Evolutionary conservation across 176 grass and related monocot species (phyloP).

Genomic region (Stipa capillata): DNA sequence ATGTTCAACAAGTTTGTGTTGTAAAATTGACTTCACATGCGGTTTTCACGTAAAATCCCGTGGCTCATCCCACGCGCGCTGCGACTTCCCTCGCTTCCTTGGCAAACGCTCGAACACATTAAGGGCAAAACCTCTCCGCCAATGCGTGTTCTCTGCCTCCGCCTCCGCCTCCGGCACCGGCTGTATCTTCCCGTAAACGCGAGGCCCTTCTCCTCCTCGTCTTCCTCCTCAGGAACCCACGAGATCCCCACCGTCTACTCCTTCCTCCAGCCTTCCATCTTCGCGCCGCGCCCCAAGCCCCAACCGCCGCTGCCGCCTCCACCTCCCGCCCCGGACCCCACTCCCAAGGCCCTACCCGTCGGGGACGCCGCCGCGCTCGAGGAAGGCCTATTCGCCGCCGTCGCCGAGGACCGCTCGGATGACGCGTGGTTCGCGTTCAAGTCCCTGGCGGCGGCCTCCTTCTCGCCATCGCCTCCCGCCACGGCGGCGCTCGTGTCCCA

Average conservation of each 20-base stretch:
- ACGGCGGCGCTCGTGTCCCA: constrained; percentile 64
- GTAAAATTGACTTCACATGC: too few relatives aligned
- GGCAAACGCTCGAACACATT: constrained; percentile 36
- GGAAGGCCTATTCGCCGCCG: constrained; percentile 39
- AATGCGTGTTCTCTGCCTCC: constrained; percentile 40
- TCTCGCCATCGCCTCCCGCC: constrained; percentile 45
- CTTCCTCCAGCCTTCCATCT: constrained; percentile 87
- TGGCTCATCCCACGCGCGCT: too few relatives aligned
- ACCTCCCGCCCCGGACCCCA: background rate
- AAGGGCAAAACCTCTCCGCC: background rate
- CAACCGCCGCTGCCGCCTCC: constrained; percentile 24
- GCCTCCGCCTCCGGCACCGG: constrained; percentile 19
- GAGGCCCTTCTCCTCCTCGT: background rate
- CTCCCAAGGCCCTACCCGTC: background rate
- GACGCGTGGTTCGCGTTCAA: constrained; percentile 87
- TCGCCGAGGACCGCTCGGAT: constrained; percentile 39
- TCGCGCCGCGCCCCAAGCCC: constrained; percentile 43
- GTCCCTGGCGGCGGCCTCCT: constrained; percentile 48
- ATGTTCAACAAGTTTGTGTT: too few relatives aligned
- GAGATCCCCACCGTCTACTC: constrained; percentile 81
- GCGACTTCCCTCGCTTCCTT: background rate
- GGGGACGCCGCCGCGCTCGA: constrained; percentile 38
- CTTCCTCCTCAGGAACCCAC: constrained; percentile 1
- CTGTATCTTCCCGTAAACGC: background rate
- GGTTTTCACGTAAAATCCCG: too few relatives aligned